phyloP scores from a whole-genome alignment of 2,329 filamentous ascomycete species.

The Shiraia sp. region DNA sequence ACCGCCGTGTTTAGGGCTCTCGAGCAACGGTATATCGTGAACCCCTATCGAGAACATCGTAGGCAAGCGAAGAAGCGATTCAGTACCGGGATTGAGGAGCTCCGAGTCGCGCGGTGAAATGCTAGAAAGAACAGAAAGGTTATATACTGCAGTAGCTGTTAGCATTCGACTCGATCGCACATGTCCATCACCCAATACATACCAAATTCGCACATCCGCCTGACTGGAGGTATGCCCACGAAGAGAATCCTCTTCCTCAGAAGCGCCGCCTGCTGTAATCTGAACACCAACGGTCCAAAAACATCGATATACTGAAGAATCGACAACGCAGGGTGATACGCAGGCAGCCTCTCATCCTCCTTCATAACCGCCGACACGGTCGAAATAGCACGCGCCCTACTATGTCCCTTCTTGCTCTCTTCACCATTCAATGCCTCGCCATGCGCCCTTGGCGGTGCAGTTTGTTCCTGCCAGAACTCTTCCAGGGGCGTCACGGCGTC shows the following conservation, averaged over 20 bases:
- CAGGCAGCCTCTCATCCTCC: conserved; percentile 68
- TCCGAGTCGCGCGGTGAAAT: conserved; percentile 76
- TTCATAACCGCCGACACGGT: conserved; percentile 63
- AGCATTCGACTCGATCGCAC: conserved; percentile 1
- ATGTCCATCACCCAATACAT: conserved; percentile 27
- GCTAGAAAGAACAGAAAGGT: conserved; percentile 89
- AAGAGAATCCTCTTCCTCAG: conserved; percentile 87
- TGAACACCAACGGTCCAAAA: conserved; percentile 91
- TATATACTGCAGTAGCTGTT: conserved; percentile 68
- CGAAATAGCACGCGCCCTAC: conserved; percentile 43
- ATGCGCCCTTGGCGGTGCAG: conserved; percentile 6
- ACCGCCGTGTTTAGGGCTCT: conserved; percentile 50
- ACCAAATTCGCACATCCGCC: conserved; percentile 89
- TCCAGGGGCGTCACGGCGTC: conserved; percentile 68
- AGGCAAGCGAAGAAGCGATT: conserved; percentile 66
- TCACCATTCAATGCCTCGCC: conserved; percentile 2
- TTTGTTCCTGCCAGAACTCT: conserved; percentile 75
- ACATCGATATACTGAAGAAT: conserved; percentile 75
- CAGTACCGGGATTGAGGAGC: conserved; percentile 65
- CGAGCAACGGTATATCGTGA: conserved; percentile 83
- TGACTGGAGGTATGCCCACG: conserved; percentile 82
- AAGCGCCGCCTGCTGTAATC: conserved; percentile 83
- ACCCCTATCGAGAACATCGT: conserved; percentile 93
- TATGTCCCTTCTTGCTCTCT: conserved; percentile 20
- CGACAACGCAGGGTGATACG: conserved; percentile 84